Evolutionary conservation across 2,329 filamentous ascomycete species (phyloP).

Genomic region (Exserohilum turcica): DNA sequence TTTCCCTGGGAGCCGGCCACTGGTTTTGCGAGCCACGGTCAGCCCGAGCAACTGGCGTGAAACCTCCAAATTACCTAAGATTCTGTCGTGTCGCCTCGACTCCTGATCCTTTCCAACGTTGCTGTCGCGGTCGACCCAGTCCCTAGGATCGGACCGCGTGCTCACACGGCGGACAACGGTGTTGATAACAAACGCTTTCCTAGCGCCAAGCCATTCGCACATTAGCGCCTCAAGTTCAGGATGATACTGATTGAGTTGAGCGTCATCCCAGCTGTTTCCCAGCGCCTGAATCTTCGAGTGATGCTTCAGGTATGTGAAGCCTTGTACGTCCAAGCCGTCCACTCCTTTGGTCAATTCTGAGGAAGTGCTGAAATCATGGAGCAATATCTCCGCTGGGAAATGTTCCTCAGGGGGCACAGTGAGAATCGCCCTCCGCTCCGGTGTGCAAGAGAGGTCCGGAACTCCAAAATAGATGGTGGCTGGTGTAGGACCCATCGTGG

Average conservation of each 20-base stretch:
- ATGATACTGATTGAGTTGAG: constrained; percentile 4
- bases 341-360: constrained; percentile 2
- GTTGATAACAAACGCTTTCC: constrained; percentile 3
- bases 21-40: constrained; percentile 2
- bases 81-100: constrained; percentile 2
- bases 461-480: constrained; percentile 5
- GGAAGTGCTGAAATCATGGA: constrained; percentile 4
- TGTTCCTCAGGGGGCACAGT: constrained; percentile 2
- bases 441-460: constrained; percentile 3
- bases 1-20: constrained; percentile 1
- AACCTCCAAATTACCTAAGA: constrained; percentile 3
- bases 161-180: constrained; percentile 4
- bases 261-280: constrained; percentile 2
- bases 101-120: constrained; percentile 1
- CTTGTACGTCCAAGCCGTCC: constrained; percentile 1
- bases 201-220: constrained; percentile 2
- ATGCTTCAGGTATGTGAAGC: constrained; percentile 3
- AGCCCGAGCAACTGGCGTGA: not conserved
- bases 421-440: constrained; percentile 1
- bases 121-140: constrained; percentile 1
- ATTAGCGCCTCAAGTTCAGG: constrained; percentile 3
- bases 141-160: not conserved
- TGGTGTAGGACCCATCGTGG: constrained; percentile 1
- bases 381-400: constrained; percentile 1
- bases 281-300: constrained; percentile 1